Conservation (phyloP, 352 stramenopile species). For the Elongisporangium prolatum region DNA sequence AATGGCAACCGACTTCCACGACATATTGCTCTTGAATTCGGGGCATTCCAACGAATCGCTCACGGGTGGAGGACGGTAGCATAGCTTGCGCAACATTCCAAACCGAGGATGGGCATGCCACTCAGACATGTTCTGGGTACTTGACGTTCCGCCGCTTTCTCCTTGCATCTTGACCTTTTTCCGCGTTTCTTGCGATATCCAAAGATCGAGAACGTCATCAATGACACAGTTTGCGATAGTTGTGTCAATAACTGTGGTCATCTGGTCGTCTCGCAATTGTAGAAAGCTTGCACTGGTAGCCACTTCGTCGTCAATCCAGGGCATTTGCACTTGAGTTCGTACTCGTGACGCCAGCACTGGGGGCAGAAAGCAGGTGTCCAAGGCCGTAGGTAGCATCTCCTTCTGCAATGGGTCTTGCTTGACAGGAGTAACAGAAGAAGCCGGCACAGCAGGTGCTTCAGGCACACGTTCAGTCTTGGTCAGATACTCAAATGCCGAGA, state of each 20-base stretch:
- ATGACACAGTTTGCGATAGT: conserved; percentile 35
- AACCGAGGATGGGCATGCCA: conserved; percentile 53
- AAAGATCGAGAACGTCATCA: conserved; percentile 37
- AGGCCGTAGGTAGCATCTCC: conserved; percentile 8
- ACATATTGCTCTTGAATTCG: background rate
- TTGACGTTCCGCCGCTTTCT: background rate
- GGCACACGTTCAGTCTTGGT: conserved; percentile 2
- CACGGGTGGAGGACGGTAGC: conserved; percentile 28
- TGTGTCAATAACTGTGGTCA: conserved; percentile 48
- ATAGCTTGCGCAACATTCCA: conserved; percentile 46
- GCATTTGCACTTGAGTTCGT: conserved; percentile 25
- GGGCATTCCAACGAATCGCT: background rate
- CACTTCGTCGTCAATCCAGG: conserved; percentile 38
- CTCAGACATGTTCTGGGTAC: conserved; percentile 17
- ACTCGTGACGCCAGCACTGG: conserved; percentile 35
- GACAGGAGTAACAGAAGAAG: background rate
- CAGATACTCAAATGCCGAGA: conserved; percentile 39
- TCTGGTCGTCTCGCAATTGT: conserved; percentile 33
- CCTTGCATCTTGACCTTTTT: conserved; percentile 12
- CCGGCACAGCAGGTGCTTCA: too few species aligned
- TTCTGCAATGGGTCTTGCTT: conserved; percentile 1
- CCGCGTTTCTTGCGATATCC: conserved; percentile 29
- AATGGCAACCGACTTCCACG: conserved; percentile 36
- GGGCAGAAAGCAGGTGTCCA: conserved; percentile 30
- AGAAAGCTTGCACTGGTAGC: conserved; percentile 29